Conservation (phyloP, 805 yeast species). For the Candida verbasci region DNA sequence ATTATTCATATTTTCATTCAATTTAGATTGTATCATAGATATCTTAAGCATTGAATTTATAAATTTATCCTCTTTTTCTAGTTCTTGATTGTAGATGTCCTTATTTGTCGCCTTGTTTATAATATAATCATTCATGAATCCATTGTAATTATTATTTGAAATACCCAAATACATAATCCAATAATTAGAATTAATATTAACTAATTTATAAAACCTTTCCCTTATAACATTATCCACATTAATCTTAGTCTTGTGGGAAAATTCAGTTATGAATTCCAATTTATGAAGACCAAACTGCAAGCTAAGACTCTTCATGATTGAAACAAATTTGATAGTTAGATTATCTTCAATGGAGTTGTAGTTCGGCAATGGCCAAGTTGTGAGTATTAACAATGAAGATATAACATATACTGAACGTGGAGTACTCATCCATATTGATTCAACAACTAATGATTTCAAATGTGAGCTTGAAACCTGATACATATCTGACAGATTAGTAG, state of each 20-base stretch:
- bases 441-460: constrained; percentile 34
- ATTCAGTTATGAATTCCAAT: constrained; percentile 37
- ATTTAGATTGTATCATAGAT: constrained; percentile 35
- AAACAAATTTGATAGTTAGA: constrained; percentile 31
- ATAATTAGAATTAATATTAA: constrained; percentile 39
- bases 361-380: constrained; percentile 42
- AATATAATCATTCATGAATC: constrained; percentile 33
- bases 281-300: constrained; percentile 42
- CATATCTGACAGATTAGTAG: constrained; percentile 6
- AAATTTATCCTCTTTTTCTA: constrained; percentile 13
- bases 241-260: constrained; percentile 31
- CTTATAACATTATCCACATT: constrained; percentile 32
- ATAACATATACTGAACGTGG: constrained; percentile 40
- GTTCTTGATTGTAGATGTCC: constrained; percentile 12
- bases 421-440: constrained; percentile 41
- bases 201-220: constrained; percentile 39
- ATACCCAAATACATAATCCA: constrained; percentile 40
- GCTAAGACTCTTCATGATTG: constrained; percentile 35
- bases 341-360: constrained; percentile 23
- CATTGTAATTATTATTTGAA: constrained; percentile 25
- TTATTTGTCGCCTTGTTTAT: constrained; percentile 28
- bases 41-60: constrained; percentile 24
- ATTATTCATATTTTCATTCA: constrained; percentile 36
- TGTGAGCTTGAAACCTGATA: constrained; percentile 26
- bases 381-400: constrained; percentile 35